These are phyloP conservation scores for Butyriboletus appendiculatus DNA, from an alignment of 1,284 basidiomycete genomes.

Conservation along the genomic window DNA sequence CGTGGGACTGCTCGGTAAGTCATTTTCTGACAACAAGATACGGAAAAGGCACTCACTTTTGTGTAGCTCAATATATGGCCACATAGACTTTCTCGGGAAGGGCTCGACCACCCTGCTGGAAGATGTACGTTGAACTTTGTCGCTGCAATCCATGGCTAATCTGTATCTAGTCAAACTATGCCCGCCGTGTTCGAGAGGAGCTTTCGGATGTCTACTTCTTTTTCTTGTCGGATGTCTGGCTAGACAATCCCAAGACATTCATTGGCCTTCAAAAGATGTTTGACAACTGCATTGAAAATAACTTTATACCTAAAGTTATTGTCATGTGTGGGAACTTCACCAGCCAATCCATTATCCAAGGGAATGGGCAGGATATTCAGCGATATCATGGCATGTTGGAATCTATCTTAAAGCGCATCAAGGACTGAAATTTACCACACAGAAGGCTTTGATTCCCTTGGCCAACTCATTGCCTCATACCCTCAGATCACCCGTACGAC, in stretches of 20 bases:
- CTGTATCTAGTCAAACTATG: constrained; percentile 52
- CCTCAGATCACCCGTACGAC: constrained; percentile 75
- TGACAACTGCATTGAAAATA: constrained; percentile 89
- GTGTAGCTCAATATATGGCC: constrained; percentile 83
- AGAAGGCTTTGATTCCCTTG: constrained; percentile 88
- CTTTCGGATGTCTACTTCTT: constrained; percentile 86
- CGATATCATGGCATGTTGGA: constrained; percentile 73
- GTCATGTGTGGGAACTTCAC: constrained; percentile 97
- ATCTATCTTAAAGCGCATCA: neutral
- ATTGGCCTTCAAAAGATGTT: constrained; percentile 82
- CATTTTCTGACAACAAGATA: neutral
- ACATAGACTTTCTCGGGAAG: constrained; percentile 93
- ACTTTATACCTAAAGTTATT: constrained; percentile 84
- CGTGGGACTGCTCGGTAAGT: constrained; percentile 77
- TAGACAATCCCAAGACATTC: constrained; percentile 88
- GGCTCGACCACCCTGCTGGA: constrained; percentile 92
- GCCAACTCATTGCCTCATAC: constrained; percentile 82
- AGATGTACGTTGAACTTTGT: constrained; percentile 61
- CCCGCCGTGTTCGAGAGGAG: constrained; percentile 63
- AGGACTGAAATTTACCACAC: constrained; percentile 10
- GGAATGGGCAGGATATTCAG: constrained; percentile 76
- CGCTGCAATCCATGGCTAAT: constrained; percentile 2
- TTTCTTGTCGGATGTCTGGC: constrained; percentile 92
- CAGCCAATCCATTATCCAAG: constrained; percentile 76
- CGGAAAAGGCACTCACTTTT: constrained; percentile 3